Evolutionary conservation across 176 grass and related monocot species (phyloP).

Genomic region (Thalia dealbata): DNA sequence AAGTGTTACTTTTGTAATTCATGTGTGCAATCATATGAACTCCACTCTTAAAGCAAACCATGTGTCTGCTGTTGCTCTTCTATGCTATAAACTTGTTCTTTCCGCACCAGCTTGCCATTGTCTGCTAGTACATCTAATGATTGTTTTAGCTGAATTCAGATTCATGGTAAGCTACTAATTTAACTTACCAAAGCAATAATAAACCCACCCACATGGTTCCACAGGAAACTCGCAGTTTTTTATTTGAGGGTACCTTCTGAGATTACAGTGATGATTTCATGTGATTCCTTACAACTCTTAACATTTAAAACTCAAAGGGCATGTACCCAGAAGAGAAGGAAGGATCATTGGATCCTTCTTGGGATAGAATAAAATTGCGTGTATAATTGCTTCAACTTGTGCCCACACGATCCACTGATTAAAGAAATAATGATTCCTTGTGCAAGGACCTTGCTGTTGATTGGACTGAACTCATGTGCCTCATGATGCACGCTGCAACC

Average conservation of each 20-base stretch:
- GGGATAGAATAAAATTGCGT: neutral
- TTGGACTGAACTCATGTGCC: slow-evolving; percentile 1
- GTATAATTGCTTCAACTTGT: neutral
- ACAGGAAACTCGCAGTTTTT: neutral
- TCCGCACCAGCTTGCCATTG: neutral
- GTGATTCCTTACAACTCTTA: neutral
- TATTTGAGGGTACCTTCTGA: neutral
- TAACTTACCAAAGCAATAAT: neutral
- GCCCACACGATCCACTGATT: neutral
- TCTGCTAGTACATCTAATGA: neutral
- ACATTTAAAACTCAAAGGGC: neutral
- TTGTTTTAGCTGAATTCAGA: neutral
- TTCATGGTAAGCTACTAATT: neutral
- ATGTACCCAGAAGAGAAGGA: no score
- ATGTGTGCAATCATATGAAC: neutral
- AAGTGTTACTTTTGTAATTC: neutral
- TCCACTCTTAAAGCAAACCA: neutral
- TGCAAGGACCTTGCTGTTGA: slow-evolving; percentile 1
- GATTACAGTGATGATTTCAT: neutral
- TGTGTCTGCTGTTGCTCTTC: neutral
- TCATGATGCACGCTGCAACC: neutral
- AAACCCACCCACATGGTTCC: neutral
- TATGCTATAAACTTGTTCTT: neutral
- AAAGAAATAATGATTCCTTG: neutral
- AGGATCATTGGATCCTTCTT: neutral